A percentile compares a stretch with the other conserved stretches of the same genome.
phyloP scores from a whole-genome alignment of 2,329 filamentous ascomycete genomes.

The Trichoderma sp. region DNA sequence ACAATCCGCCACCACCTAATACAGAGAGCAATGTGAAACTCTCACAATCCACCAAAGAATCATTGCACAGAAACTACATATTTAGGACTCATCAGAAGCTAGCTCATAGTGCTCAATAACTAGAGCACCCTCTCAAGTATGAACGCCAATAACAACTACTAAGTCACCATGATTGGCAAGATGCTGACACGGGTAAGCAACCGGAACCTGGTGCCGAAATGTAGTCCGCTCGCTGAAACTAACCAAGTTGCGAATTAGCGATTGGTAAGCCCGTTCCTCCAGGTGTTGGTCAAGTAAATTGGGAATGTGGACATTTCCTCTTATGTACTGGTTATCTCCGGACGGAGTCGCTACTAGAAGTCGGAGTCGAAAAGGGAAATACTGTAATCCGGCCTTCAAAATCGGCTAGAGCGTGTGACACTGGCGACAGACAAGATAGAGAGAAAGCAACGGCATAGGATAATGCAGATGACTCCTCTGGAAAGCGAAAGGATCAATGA shows the following conservation, averaged over 20 bases:
- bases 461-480: not conserved
- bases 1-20: no score
- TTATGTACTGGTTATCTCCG: not conserved
- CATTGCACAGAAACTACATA: not conserved
- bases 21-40: not conserved
- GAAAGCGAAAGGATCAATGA: not conserved
- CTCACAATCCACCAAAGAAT: not conserved
- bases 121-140: not conserved
- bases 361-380: no score
- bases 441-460: not conserved
- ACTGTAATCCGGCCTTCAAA: not conserved
- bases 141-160: not conserved
- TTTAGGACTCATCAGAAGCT: not conserved
- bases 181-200: not conserved
- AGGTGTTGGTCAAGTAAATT: not conserved
- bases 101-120: not conserved
- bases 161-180: not conserved
- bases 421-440: not conserved
- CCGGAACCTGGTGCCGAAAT: not conserved
- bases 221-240: not conserved
- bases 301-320: not conserved
- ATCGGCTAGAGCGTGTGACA: not conserved
- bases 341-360: no score
- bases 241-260: not conserved
- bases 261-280: not conserved